Conservation (phyloP, 2,329 filamentous ascomycete species). For the Fusarium humuli region DNA sequence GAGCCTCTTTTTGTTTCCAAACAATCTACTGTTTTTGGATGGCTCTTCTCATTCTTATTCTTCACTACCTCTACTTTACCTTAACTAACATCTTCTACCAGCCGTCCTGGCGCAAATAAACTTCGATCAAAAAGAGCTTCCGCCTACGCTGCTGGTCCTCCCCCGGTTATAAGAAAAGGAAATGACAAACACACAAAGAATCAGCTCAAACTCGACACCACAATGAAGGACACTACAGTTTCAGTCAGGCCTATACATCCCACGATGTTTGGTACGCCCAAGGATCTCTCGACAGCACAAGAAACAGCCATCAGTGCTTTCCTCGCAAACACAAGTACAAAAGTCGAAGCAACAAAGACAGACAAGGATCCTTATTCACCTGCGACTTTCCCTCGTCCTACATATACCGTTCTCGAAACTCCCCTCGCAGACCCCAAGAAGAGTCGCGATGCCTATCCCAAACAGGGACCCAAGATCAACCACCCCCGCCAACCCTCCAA, state of each 20-base stretch:
- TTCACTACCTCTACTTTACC: background rate
- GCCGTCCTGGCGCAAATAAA: slow-evolving; percentile 45
- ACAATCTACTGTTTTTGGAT: slow-evolving; percentile 9
- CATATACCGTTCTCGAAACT: slow-evolving; percentile 51
- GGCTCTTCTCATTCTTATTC: background rate
- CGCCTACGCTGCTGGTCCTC: slow-evolving; percentile 32
- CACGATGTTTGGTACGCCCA: slow-evolving; percentile 31
- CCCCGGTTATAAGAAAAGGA: slow-evolving; percentile 15
- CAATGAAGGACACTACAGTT: slow-evolving; percentile 43
- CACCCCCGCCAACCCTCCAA: slow-evolving; percentile 53
- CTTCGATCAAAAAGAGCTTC: slow-evolving; percentile 44
- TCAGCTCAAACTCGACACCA: slow-evolving; percentile 25
- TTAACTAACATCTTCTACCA: slow-evolving; percentile 31
- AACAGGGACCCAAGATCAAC: slow-evolving; percentile 46
- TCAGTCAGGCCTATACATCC: slow-evolving; percentile 39
- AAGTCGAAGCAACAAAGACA: slow-evolving; percentile 4
- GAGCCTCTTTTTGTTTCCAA: slow-evolving; percentile 11
- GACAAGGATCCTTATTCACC: slow-evolving; percentile 25
- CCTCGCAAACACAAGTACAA: slow-evolving; percentile 21
- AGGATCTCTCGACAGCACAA: slow-evolving; percentile 37
- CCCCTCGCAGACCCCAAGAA: slow-evolving; percentile 38
- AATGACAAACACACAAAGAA: slow-evolving; percentile 25
- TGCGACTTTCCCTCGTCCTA: slow-evolving; percentile 45
- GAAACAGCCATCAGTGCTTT: slow-evolving; percentile 36
- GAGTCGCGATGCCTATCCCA: slow-evolving; percentile 36